Evolutionary conservation across 169 alveolate species (phyloP).

Genomic region (Neospora caninum): DNA sequence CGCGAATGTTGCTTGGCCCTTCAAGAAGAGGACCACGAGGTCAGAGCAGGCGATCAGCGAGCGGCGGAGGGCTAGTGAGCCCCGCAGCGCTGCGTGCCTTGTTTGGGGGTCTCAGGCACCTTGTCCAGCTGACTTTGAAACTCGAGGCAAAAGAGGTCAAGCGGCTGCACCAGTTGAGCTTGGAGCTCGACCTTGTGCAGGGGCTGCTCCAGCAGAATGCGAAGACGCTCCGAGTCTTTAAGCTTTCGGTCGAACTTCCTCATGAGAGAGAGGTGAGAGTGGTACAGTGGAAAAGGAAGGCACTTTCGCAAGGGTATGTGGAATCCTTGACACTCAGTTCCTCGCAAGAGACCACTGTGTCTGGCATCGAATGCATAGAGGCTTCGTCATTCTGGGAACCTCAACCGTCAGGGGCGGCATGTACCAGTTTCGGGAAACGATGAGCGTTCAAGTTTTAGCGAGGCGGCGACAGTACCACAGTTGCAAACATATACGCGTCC

Average conservation of each 20-base stretch:
- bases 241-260: constrained; percentile 16
- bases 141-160: constrained; percentile 15
- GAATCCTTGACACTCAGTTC: no score
- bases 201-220: constrained; percentile 29
- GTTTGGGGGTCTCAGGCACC: background rate
- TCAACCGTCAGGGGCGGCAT: no score
- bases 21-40: background rate
- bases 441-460: no score
- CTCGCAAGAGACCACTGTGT: no score
- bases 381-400: no score
- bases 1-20: background rate
- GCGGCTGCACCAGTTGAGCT: constrained; percentile 4
- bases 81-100: background rate
- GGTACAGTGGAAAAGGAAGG: no score
- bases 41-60: background rate
- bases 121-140: constrained; percentile 1
- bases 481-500: no score
- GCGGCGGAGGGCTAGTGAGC: background rate
- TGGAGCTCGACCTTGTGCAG: background rate
- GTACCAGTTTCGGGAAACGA: no score
- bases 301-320: no score
- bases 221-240: background rate
- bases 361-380: no score
- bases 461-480: no score
- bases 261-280: background rate